Base-by-base conservation (phyloP, 306 rosid genomes). In the Lathyrus sativus region DNA sequence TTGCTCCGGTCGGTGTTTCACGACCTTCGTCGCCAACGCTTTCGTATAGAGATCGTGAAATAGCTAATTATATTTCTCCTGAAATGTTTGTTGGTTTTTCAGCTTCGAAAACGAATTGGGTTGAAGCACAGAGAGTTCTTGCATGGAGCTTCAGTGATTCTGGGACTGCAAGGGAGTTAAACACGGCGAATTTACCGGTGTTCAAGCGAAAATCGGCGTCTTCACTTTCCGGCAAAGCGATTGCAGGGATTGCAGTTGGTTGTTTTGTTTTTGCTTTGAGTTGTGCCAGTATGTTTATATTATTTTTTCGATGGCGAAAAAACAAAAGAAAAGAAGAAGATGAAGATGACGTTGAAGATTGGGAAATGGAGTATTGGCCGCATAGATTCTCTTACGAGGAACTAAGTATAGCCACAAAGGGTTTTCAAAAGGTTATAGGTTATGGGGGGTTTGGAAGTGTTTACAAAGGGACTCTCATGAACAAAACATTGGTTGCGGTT, bases 281-380 rank as follows among this genome's bases (percentile, higher is more conserved):
- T 38, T 63, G 67, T 18, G 84, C 35, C 2, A 58, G 37, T 5
- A 84, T 58, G 13, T 38, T 45, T 19, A 0, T 56, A 1, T 55
- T 55, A 56, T 85, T 31, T 83, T 35, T 74, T 56, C 72, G 76
- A 71, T 82, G 95, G 98, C 72, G 80, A 42, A 84, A 77, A 4
- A 78, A 18, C 1, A 78, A 13, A 37, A 31, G 14, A 65, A 78
- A 73, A n/a, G 80, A 75, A n/a, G 83, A 79, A 2, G 76, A 88
- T 62, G 78, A 83, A 2, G 98, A 89, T 2, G 98, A 89, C 38
- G 73, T 88, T 22, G 96, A 92, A 67, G 98, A 93, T 4, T 93
- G 98, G 98, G 98, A 93, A 26, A 71, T 85, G 2, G 87, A 88
- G 60, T 90, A 86, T 29, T 93, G 98, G 98, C 98, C 96, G 0